A percentile compares a stretch with the other conserved stretches of the same genome.
phyloP scores from a whole-genome alignment of 108 stramenopile genomes.

The Nannochloropsis oceanica region DNA sequence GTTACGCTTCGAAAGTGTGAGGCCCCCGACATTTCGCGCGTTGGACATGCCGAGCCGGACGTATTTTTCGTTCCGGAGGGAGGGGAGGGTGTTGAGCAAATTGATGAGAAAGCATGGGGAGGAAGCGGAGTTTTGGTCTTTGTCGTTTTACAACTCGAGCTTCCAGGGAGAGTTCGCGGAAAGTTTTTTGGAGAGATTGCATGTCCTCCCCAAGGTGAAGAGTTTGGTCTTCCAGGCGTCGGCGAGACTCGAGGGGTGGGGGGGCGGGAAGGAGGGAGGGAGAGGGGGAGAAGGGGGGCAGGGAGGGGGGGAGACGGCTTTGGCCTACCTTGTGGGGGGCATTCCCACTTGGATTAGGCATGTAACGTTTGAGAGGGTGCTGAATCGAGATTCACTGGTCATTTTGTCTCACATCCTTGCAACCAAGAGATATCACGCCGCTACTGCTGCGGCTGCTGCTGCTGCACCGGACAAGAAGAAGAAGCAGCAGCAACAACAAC shows the following conservation, averaged over 20 bases:
- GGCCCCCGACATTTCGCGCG: neutral
- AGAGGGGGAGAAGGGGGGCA: too few relatives aligned
- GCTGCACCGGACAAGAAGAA: too few relatives aligned
- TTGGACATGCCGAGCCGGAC: neutral
- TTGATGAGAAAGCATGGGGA: neutral
- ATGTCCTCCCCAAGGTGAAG: neutral
- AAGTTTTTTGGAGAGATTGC: neutral
- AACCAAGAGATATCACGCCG: neutral
- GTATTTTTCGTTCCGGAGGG: neutral
- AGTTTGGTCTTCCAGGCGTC: neutral
- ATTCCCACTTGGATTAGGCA: neutral
- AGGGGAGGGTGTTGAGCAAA: neutral
- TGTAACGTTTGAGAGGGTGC: neutral
- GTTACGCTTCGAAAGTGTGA: neutral
- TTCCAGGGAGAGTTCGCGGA: neutral
- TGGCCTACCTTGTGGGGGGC: neutral
- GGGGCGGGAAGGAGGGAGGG: too few relatives aligned
- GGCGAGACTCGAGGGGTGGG: too few relatives aligned
- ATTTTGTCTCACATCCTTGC: neutral
- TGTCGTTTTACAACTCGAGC: neutral
- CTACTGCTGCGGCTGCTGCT: neutral
- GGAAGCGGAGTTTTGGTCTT: neutral
- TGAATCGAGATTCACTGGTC: neutral
- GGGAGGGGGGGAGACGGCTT: too few relatives aligned
- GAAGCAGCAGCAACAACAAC: too few relatives aligned